Percentiles rank a stretch among this genome's conserved stretches.
Conservation (phyloP, 768 basidiomycete species). For the Boletus sp. region DNA sequence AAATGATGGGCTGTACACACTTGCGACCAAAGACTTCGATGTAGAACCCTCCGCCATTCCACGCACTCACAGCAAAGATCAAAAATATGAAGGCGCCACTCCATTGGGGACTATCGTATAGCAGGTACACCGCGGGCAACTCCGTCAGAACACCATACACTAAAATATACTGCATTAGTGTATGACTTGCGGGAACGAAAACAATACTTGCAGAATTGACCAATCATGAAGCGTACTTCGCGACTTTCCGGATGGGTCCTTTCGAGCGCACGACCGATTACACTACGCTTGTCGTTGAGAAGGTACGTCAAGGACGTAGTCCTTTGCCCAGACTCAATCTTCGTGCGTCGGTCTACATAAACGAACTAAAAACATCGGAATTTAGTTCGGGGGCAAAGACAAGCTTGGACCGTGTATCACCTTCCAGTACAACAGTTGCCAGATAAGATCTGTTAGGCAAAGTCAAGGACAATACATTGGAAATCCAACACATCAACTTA, state of each 20-base stretch:
- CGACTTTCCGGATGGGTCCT: constrained; percentile 60
- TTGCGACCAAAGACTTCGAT: constrained; percentile 97
- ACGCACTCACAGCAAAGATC: constrained; percentile 85
- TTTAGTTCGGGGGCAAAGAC: not conserved
- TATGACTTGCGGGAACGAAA: not conserved
- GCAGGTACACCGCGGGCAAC: constrained; percentile 76
- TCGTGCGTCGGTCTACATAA: constrained; percentile 80
- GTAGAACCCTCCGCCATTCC: constrained; percentile 96
- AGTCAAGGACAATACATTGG: constrained; percentile 6
- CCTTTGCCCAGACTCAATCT: constrained; percentile 89
- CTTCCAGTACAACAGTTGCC: constrained; percentile 96
- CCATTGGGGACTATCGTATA: constrained; percentile 79
- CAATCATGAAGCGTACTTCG: constrained; percentile 74
- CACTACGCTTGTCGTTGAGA: constrained; percentile 82
- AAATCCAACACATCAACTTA: constrained; percentile 39
- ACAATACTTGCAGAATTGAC: constrained; percentile 67
- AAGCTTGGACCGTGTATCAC: constrained; percentile 33
- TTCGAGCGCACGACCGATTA: constrained; percentile 72
- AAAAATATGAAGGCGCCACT: constrained; percentile 74
- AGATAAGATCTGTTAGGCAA: constrained; percentile 68
- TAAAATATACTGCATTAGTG: constrained; percentile 28
- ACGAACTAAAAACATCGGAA: constrained; percentile 56
- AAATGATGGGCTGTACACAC: constrained; percentile 47
- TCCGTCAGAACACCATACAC: constrained; percentile 87
- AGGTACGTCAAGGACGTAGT: constrained; percentile 89